phyloP scores from a whole-genome alignment of 2,329 filamentous ascomycete genomes.

The Calcarisporium arbuscula region DNA sequence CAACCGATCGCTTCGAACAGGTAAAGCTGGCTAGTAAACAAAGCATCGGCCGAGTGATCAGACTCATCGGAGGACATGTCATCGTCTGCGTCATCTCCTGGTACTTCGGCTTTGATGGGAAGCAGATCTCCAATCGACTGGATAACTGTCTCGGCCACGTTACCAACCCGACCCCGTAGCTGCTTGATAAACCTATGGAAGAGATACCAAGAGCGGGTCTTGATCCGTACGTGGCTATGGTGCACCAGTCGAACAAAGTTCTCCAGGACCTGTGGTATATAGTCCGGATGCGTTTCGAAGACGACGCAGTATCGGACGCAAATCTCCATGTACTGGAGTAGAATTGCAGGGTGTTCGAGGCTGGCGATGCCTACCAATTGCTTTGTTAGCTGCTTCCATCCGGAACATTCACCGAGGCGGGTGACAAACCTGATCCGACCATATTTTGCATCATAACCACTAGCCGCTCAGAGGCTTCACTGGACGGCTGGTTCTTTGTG shows the following conservation, averaged over 20 bases:
- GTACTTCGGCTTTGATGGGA: slow-evolving; percentile 82
- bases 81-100: slow-evolving; percentile 69
- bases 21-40: slow-evolving; percentile 87
- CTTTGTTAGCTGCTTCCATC: background rate
- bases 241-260: slow-evolving; percentile 89
- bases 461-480: slow-evolving; percentile 71
- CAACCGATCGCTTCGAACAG: slow-evolving; percentile 93
- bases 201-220: slow-evolving; percentile 91
- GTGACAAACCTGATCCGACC: slow-evolving; percentile 76
- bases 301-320: slow-evolving; percentile 90
- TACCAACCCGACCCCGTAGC: slow-evolving; percentile 74
- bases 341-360: slow-evolving; percentile 83
- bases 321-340: slow-evolving; percentile 97
- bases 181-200: slow-evolving; percentile 92
- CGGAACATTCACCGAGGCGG: background rate
- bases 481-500: slow-evolving; percentile 74
- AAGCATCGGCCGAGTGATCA: slow-evolving; percentile 80
- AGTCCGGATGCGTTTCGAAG: slow-evolving; percentile 76
- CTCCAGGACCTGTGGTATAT: slow-evolving; percentile 82
- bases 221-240: slow-evolving; percentile 79
- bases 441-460: slow-evolving; percentile 92
- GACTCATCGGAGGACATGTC: slow-evolving; percentile 95
- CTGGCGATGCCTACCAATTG: slow-evolving; percentile 62
- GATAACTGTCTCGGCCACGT: slow-evolving; percentile 86
- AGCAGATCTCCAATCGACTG: slow-evolving; percentile 84